Base-by-base conservation (phyloP, 116 monocot species). In the Posidonia oceanica region DNA sequence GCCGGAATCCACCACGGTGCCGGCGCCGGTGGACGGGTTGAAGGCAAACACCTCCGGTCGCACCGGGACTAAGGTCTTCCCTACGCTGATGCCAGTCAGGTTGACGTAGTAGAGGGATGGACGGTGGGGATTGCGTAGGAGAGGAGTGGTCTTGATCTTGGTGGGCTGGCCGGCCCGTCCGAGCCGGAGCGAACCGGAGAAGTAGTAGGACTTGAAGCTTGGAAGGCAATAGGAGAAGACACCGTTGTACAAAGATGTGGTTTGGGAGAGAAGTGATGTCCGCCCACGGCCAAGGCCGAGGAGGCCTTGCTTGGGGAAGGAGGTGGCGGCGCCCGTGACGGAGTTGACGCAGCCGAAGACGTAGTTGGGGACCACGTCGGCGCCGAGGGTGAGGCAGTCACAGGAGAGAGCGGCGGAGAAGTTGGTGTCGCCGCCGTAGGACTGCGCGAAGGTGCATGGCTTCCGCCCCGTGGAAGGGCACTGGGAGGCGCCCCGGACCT, bases 191-290 rank as follows among this genome's bases (percentile, higher is more conserved):
- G 89, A 89, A 20, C 96, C 91, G 53, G 96, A 89, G 85, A 96
- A 96, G 79, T 91, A 91, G 85, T 96, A 96, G 23, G 96, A 96
- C 41, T 69, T 86, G 83, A 83, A 91, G 80, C 96, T 88, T 0
- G 96, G 96, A 3, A 96, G 75, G 61, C 96, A 96, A 79, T 96
- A 96, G 40, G 96, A 96, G 91, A 96, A 96, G 7, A 91, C 83
- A 1, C 89, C 87, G 12, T 76, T 52, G 80, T 91, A 96, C 18
- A 84, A 21, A 2, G 77, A 36, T 0, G 74, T 69, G 36, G 86
- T 64, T 40, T 96, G 96, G 48, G 91, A 77, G 13, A 87, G 52
- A n/a, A 91, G 66, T 1, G 89, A 81, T 39, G 66, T 68, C 0
- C 81, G 52, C 1, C 96, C 96, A 0, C 96, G 77, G 3, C 89